Evolutionary conservation across 208 protist species (phyloP).

Genomic region (Vickermania ingenoplastis): DNA sequence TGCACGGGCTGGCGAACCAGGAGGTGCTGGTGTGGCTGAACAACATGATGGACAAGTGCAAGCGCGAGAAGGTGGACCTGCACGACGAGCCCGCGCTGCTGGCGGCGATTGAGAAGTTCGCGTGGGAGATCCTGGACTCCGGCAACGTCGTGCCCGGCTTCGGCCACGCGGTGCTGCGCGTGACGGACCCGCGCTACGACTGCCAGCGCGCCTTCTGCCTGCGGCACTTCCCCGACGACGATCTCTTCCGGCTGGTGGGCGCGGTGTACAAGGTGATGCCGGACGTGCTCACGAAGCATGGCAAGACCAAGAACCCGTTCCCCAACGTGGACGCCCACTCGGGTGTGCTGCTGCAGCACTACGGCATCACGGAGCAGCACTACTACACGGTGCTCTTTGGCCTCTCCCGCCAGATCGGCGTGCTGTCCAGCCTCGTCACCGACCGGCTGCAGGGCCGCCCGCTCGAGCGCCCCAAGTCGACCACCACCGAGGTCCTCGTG

Average conservation of each 20-base stretch:
- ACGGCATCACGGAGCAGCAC: conserved; percentile 92
- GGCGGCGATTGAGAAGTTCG: conserved; percentile 76
- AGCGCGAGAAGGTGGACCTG: conserved; percentile 32
- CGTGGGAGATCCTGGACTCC: conserved; percentile 88
- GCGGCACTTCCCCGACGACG: conserved; percentile 94
- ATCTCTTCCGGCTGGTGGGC: conserved; percentile 92
- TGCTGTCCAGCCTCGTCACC: conserved; percentile 91
- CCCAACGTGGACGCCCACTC: conserved; percentile 98
- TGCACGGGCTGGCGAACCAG: conserved; percentile 97
- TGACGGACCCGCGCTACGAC: conserved; percentile 97
- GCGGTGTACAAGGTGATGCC: conserved; percentile 91
- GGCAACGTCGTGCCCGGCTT: conserved; percentile 92
- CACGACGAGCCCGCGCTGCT: conserved; percentile 42
- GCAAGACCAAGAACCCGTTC: conserved; percentile 97
- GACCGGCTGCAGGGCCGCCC: conserved; percentile 92
- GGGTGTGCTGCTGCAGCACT: conserved; percentile 92
- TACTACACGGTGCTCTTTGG: conserved; percentile 98
- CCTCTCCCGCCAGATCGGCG: conserved; percentile 92
- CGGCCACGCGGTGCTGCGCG: conserved; percentile 97
- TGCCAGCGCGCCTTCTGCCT: conserved; percentile 96
- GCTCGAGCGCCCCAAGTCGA: conserved; percentile 96
- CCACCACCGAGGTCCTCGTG: conserved; percentile 74
- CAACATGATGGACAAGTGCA: conserved; percentile 51
- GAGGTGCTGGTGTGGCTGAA: conserved; percentile 90
- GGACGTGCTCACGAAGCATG: conserved; percentile 93